Percentiles rank a stretch among this genome's conserved stretches.
Evolutionary conservation across 352 stramenopile genomes (phyloP).

Genomic region (Phytophthora foliorum): DNA sequence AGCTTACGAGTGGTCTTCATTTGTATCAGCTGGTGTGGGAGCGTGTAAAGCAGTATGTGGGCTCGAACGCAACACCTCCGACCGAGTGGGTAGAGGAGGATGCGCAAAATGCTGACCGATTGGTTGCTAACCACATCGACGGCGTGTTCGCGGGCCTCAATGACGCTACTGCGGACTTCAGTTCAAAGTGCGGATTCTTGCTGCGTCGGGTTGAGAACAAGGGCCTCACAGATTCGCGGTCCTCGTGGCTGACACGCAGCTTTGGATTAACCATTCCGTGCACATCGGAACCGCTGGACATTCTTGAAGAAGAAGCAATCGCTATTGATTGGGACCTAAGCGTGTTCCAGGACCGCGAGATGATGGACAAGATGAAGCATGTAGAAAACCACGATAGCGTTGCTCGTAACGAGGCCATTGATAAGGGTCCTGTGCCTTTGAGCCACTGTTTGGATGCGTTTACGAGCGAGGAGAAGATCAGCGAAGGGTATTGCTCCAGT

Average conservation of each 20-base stretch:
- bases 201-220: conserved; percentile 88
- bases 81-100: conserved; percentile 49
- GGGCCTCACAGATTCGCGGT: conserved; percentile 82
- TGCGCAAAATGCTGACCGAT: conserved; percentile 35
- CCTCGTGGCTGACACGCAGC: conserved; percentile 80
- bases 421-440: conserved; percentile 89
- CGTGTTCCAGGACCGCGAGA: conserved; percentile 86
- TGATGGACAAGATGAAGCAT: conserved; percentile 89
- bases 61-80: conserved; percentile 43
- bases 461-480: conserved; percentile 90
- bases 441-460: conserved; percentile 88
- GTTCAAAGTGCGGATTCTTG: conserved; percentile 76
- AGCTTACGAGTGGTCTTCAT: conserved; percentile 80
- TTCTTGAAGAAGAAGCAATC: conserved; percentile 89
- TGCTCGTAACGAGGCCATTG: conserved; percentile 86
- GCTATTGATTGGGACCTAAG: conserved; percentile 89
- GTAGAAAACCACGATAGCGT: conserved; percentile 85
- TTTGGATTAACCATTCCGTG: conserved; percentile 88
- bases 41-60: conserved; percentile 85
- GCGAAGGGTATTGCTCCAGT: conserved; percentile 96
- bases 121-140: conserved; percentile 82
- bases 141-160: conserved; percentile 80
- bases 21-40: conserved; percentile 88
- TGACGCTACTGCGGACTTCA: conserved; percentile 35
- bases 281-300: conserved; percentile 74